Conservation (phyloP, 1,284 basidiomycete genomes). For the Cystobasidiaceae sp. region DNA sequence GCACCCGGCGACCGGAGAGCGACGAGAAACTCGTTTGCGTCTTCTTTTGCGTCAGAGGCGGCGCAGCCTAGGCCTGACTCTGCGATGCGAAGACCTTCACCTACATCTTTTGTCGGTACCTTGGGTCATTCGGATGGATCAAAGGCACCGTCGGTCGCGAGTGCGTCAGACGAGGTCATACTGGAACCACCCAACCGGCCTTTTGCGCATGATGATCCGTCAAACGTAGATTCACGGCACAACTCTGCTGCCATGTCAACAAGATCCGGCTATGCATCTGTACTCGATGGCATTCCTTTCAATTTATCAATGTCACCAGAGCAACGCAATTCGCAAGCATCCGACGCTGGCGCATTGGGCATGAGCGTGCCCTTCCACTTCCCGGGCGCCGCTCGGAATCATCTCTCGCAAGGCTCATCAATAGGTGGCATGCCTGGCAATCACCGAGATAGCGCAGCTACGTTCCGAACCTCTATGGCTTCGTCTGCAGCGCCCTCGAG, state of each 20-base stretch:
- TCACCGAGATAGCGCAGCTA: constrained; percentile 13
- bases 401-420: no score
- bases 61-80: no score
- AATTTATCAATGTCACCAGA: constrained; percentile 26
- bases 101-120: not conserved
- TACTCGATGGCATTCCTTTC: constrained; percentile 34
- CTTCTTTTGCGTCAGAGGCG: not conserved
- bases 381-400: not conserved
- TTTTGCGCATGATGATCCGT: no score
- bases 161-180: constrained; percentile 17
- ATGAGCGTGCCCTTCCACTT: constrained; percentile 1
- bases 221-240: constrained; percentile 24
- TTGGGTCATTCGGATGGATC: not conserved
- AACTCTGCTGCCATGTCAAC: constrained; percentile 26
- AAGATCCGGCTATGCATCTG: constrained; percentile 31
- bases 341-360: not conserved
- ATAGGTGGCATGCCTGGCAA: no score
- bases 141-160: no score
- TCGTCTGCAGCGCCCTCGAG: not conserved
- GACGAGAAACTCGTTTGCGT: constrained; percentile 12
- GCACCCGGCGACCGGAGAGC: not conserved
- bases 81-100: not conserved
- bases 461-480: not conserved
- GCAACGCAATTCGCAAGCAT: constrained; percentile 24
- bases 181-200: constrained; percentile 17